Conservation (phyloP, 768 basidiomycete genomes). For the Phaffia australis region DNA sequence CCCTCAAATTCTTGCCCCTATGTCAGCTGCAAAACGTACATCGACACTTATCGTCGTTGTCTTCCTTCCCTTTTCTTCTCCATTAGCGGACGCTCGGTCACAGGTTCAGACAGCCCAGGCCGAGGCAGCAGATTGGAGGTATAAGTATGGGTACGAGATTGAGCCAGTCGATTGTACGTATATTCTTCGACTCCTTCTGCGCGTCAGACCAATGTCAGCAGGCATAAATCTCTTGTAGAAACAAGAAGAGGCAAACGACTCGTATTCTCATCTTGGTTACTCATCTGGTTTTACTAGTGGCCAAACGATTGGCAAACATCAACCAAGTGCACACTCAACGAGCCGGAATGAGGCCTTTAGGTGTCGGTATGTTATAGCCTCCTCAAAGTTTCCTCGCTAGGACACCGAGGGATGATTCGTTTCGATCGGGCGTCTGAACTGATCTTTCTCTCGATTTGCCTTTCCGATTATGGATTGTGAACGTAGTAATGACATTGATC, state of each 20-base stretch:
- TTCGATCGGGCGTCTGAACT: background rate
- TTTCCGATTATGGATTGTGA: background rate
- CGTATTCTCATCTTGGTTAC: background rate
- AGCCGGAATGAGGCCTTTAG: slow-evolving; percentile 91
- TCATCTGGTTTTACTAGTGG: slow-evolving; percentile 42
- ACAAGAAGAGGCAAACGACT: background rate
- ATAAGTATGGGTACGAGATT: slow-evolving; percentile 97
- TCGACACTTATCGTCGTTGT: background rate
- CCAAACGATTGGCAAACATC: slow-evolving; percentile 88
- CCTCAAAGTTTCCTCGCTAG: background rate
- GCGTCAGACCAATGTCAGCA: background rate
- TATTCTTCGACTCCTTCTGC: background rate
- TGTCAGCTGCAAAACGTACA: background rate
- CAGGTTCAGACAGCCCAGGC: slow-evolving; percentile 75
- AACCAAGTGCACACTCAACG: slow-evolving; percentile 96
- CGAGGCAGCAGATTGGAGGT: slow-evolving; percentile 85
- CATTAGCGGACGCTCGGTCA: slow-evolving; percentile 76
- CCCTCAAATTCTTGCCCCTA: background rate
- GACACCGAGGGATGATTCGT: background rate
- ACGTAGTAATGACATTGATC: slow-evolving; percentile 41
- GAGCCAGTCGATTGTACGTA: slow-evolving; percentile 69
- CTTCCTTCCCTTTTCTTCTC: background rate
- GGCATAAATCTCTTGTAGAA: background rate
- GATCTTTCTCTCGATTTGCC: background rate
- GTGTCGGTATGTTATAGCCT: slow-evolving; percentile 58